Percentiles rank a stretch among this genome's conserved stretches.
phyloP scores from a whole-genome alignment of 805 yeast species.

The Wickerhamomyces rabaulensis region DNA sequence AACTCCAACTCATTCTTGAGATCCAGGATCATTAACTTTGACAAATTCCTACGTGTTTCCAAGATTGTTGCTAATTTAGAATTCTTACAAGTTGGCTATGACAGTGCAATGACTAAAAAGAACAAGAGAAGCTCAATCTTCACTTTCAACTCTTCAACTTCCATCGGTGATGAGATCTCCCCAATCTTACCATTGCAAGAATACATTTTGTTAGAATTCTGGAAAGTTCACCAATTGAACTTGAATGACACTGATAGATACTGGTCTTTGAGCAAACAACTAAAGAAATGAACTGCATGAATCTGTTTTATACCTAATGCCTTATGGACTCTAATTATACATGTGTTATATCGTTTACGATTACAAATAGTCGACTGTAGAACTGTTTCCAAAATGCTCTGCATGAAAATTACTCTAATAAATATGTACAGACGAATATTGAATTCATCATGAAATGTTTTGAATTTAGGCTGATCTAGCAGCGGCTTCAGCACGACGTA shows the following conservation, averaged over 20 bases:
- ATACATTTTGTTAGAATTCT: conserved; percentile 58
- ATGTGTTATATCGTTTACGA: too few relatives aligned
- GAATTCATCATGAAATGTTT: background rate
- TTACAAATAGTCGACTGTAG: too few relatives aligned
- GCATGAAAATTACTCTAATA: background rate
- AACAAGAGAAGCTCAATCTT: conserved; percentile 23
- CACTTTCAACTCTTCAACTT: conserved; percentile 16
- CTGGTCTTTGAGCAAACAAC: conserved; percentile 60
- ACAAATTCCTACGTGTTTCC: conserved; percentile 65
- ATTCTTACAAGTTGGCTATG: conserved; percentile 59
- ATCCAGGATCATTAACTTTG: conserved; percentile 58
- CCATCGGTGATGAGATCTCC: conserved; percentile 23
- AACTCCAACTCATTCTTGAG: conserved; percentile 46
- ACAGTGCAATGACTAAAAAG: conserved; percentile 12
- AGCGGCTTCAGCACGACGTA: conserved; percentile 31
- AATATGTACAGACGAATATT: background rate
- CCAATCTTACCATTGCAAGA: conserved; percentile 37
- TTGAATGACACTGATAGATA: conserved; percentile 60
- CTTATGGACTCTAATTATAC: background rate
- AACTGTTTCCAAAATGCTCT: background rate
- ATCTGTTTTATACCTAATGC: background rate
- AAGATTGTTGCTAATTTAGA: conserved; percentile 63
- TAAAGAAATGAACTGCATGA: conserved; percentile 5
- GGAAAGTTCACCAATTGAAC: conserved; percentile 63
- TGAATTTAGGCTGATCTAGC: background rate